Percentiles rank a stretch among this genome's conserved stretches.
These are phyloP conservation scores for Teunomyces atbi DNA, from an alignment of 805 yeast genomes.

Conservation along the genomic window DNA sequence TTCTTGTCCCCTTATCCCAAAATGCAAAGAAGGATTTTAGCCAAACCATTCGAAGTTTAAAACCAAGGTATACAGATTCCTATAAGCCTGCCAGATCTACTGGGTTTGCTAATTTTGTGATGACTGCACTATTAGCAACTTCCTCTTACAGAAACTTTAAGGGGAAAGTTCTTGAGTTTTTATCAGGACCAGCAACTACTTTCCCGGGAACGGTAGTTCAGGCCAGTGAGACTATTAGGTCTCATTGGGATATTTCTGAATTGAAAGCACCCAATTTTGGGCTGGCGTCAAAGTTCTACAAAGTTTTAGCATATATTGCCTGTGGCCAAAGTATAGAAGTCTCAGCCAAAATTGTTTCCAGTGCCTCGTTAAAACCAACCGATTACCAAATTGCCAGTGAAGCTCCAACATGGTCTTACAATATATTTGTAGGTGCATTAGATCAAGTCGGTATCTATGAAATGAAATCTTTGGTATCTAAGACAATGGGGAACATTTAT, in stretches of 20 bases:
- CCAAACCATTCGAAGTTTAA: constrained; percentile 12
- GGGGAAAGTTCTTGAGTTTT: constrained; percentile 30
- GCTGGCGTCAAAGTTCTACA: constrained; percentile 28
- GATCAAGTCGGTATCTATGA: constrained; percentile 46
- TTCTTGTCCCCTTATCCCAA: constrained; percentile 10
- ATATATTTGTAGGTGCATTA: constrained; percentile 35
- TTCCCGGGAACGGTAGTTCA: constrained; percentile 35
- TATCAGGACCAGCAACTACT: constrained; percentile 39
- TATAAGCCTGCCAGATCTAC: constrained; percentile 34
- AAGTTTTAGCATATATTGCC: constrained; percentile 25
- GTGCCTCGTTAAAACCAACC: constrained; percentile 21
- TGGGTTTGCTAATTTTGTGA: constrained; percentile 33
- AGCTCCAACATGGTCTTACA: constrained; percentile 26
- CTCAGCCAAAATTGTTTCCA: constrained; percentile 14
- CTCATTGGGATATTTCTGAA: constrained; percentile 36
- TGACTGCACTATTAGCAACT: constrained; percentile 19
- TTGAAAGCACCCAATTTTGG: constrained; percentile 25
- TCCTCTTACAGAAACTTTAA: constrained; percentile 18
- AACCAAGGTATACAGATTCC: constrained; percentile 23
- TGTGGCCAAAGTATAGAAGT: constrained; percentile 24
- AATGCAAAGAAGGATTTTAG: constrained; percentile 8
- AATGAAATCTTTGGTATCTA: constrained; percentile 33
- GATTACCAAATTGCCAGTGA: constrained; percentile 15
- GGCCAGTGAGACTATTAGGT: constrained; percentile 21
- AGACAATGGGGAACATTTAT: constrained; percentile 33